phyloP scores from a whole-genome alignment of 345 rosid species.

The Bretschneidera sinensis region DNA sequence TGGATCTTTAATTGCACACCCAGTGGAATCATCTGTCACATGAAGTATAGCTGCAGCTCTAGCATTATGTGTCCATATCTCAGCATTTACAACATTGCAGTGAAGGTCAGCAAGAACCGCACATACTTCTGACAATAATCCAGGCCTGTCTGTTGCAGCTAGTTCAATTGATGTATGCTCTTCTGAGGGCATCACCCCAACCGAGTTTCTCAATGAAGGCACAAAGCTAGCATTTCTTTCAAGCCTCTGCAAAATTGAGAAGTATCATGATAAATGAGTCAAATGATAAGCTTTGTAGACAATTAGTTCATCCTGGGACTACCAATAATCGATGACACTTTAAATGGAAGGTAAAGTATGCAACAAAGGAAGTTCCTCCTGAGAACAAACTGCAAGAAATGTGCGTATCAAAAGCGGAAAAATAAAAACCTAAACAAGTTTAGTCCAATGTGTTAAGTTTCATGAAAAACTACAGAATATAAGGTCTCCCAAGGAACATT shows the following conservation, averaged over 20 bases:
- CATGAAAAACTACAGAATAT: too few relatives aligned
- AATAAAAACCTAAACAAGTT: too few relatives aligned
- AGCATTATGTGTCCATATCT: conserved; percentile 92
- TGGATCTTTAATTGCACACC: conserved; percentile 59
- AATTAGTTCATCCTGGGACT: not conserved
- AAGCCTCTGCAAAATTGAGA: conserved; percentile 48
- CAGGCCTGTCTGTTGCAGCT: conserved; percentile 81
- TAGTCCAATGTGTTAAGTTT: too few relatives aligned
- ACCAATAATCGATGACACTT: too few relatives aligned
- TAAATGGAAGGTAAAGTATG: too few relatives aligned
- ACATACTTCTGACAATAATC: conserved; percentile 81
- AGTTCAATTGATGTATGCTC: conserved; percentile 81
- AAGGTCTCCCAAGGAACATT: too few relatives aligned
- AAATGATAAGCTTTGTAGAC: not conserved
- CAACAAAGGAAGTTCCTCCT: too few relatives aligned
- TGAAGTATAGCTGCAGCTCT: conserved; percentile 92
- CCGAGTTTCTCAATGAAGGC: conserved; percentile 56
- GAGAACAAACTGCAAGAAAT: too few relatives aligned
- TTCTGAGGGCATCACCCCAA: conserved; percentile 77
- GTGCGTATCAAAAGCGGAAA: too few relatives aligned
- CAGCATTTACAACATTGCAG: conserved; percentile 83
- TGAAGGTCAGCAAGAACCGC: conserved; percentile 80
- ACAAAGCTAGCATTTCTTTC: conserved; percentile 62
- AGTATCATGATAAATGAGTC: not conserved
- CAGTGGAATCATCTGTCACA: conserved; percentile 59